A percentile compares a stretch with the other conserved stretches of the same genome.
Evolutionary conservation across 306 rosid genomes (phyloP).

Genomic region (Quercus robur): DNA sequence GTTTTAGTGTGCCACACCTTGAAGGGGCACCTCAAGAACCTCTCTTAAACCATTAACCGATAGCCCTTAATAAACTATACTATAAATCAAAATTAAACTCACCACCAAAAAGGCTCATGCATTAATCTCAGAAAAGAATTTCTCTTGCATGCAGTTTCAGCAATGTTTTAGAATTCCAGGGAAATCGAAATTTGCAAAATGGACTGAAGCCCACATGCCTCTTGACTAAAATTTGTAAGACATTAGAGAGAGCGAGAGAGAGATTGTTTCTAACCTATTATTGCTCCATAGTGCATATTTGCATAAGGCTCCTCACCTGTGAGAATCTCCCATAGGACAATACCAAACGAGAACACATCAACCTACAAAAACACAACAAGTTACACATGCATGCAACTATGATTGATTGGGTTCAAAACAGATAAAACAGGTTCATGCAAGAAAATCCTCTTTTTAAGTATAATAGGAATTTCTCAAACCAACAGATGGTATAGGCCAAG

Average conservation of each 20-base stretch:
- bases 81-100: not conserved
- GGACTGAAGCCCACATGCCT: not conserved
- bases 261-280: slow-evolving; percentile 53
- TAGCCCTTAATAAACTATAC: not conserved
- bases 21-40: not conserved
- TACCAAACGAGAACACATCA: slow-evolving; percentile 91
- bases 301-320: slow-evolving; percentile 94
- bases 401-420: not conserved
- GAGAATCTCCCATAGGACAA: slow-evolving; percentile 90
- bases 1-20: not conserved
- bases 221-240: not conserved
- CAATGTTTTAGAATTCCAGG: not conserved
- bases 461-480: not conserved
- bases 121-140: not conserved
- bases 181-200: not conserved
- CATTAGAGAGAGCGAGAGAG: not conserved
- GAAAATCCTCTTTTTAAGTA: not conserved
- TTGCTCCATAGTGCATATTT: slow-evolving; percentile 92
- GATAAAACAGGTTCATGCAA: not conserved
- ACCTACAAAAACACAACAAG: slow-evolving; percentile 48
- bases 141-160: not conserved
- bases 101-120: not conserved
- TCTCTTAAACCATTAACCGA: not conserved
- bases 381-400: not conserved
- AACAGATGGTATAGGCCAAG: not conserved